These are phyloP conservation scores for Trichosporon ovoides DNA, from an alignment of 1,284 basidiomycete genomes.

Conservation along the genomic window DNA sequence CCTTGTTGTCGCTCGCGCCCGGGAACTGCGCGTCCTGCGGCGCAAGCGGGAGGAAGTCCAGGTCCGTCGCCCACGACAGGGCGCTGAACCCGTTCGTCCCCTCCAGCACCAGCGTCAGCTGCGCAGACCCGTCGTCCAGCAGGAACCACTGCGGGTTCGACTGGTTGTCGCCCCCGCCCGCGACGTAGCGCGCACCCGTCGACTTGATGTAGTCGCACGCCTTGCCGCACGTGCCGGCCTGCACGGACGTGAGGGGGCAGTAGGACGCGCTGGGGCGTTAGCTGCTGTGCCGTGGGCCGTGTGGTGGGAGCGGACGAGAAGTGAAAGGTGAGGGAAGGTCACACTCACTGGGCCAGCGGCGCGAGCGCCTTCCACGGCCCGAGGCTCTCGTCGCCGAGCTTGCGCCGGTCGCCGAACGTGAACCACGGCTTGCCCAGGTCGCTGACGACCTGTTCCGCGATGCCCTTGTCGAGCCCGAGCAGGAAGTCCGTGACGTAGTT, in stretches of 20 bases:
- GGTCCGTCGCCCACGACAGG: slow-evolving; percentile 20
- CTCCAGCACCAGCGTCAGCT: slow-evolving; percentile 17
- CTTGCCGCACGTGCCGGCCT: neutral
- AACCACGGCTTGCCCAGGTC: slow-evolving; percentile 1
- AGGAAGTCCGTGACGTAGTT: neutral
- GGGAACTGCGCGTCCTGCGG: slow-evolving; percentile 16
- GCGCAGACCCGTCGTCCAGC: neutral
- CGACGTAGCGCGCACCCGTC: neutral
- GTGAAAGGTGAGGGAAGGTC: too few relatives aligned
- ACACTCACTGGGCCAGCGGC: neutral
- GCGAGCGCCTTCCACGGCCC: neutral
- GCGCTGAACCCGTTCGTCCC: slow-evolving; percentile 18
- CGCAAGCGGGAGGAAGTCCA: slow-evolving; percentile 15
- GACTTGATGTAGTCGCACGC: too few relatives aligned
- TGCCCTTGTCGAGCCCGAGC: neutral
- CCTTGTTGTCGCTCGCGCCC: neutral
- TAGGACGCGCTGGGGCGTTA: neutral
- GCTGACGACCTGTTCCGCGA: neutral
- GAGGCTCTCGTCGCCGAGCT: neutral
- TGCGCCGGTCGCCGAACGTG: neutral
- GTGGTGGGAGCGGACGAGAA: too few relatives aligned
- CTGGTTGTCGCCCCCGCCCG: neutral
- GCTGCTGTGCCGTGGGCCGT: too few relatives aligned
- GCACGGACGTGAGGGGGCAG: neutral
- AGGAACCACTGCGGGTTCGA: slow-evolving; percentile 5